Conservation (phyloP, 805 yeast genomes). For the Danielia oregonensis region DNA sequence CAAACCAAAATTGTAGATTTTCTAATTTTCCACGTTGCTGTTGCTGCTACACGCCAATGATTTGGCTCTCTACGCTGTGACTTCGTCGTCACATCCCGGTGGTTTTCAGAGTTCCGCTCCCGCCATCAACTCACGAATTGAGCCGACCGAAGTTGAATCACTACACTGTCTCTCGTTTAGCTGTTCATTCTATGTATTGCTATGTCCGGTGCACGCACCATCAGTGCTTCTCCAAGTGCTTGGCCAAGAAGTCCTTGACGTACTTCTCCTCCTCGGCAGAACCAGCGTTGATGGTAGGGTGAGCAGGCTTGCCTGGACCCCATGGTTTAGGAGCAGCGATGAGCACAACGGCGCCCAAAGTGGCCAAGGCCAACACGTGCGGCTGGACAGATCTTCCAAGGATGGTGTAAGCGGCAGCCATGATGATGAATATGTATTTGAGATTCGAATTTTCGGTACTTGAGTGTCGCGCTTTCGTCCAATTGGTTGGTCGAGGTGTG, state of each 20-base stretch:
- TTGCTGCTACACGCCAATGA: too few relatives aligned
- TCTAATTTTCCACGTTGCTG: too few relatives aligned
- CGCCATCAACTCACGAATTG: too few relatives aligned
- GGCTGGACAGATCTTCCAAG: conserved; percentile 83
- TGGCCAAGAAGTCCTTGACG: conserved; percentile 63
- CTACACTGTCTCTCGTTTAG: too few relatives aligned
- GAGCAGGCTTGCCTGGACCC: conserved; percentile 55
- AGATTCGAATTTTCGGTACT: background rate
- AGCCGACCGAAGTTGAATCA: too few relatives aligned
- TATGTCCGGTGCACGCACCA: background rate
- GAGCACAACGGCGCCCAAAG: conserved; percentile 66
- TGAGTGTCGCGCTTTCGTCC: background rate
- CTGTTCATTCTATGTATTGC: background rate
- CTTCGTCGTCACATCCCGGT: too few relatives aligned
- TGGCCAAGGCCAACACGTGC: conserved; percentile 78
- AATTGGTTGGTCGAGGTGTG: background rate
- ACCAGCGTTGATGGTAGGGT: conserved; percentile 69
- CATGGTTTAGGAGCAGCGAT: conserved; percentile 72
- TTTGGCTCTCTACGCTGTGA: too few relatives aligned
- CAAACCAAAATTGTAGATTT: too few relatives aligned
- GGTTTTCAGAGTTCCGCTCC: too few relatives aligned
- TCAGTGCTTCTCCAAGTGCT: conserved; percentile 27
- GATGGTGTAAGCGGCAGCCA: conserved; percentile 84
- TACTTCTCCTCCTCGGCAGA: conserved; percentile 89
- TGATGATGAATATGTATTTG: conserved; percentile 23